Evolutionary conservation across 176 grass and related monocot species (phyloP).

Genomic region (Poa pratensis): DNA sequence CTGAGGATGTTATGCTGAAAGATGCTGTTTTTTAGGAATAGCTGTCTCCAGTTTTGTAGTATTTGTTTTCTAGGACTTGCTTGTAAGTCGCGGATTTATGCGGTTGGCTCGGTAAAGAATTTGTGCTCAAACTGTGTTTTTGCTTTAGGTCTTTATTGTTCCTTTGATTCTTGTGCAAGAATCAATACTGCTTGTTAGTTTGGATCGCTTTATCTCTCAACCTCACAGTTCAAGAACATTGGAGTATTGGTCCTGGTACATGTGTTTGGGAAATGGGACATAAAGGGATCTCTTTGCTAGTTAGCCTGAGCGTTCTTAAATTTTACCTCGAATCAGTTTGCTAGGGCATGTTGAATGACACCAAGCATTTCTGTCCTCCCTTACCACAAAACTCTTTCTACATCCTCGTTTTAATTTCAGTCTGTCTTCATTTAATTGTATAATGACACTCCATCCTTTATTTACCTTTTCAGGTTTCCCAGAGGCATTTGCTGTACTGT

Average conservation of each 20-base stretch:
- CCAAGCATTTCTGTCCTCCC: conserved; percentile 2
- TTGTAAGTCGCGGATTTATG: background rate
- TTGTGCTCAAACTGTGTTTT: conserved; percentile 23
- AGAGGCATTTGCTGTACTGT: conserved; percentile 20
- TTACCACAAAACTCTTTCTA: background rate
- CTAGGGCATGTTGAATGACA: background rate
- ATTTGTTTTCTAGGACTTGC: conserved; percentile 9
- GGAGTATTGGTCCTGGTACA: conserved; percentile 21
- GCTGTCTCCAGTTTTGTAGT: background rate
- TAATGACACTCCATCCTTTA: background rate
- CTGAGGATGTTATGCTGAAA: background rate
- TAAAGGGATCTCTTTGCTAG: background rate
- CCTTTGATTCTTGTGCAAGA: conserved; percentile 35
- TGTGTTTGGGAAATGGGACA: conserved; percentile 22
- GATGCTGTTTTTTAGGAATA: conserved; percentile 20
- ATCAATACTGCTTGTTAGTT: conserved; percentile 25
- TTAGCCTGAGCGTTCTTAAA: background rate
- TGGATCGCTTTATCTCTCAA: conserved; percentile 29
- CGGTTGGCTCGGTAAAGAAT: background rate
- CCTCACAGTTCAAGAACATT: background rate
- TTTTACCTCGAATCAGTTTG: conserved; percentile 21
- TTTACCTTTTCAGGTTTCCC: conserved; percentile 15
- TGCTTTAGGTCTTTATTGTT: conserved; percentile 35
- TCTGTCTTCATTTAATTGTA: conserved; percentile 10
- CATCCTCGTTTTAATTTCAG: conserved; percentile 26